Evolutionary conservation across 2,329 filamentous ascomycete genomes (phyloP), one percentile per base, ranked within the genome.

Genomic region (Diaporthe humulicola): DNA sequence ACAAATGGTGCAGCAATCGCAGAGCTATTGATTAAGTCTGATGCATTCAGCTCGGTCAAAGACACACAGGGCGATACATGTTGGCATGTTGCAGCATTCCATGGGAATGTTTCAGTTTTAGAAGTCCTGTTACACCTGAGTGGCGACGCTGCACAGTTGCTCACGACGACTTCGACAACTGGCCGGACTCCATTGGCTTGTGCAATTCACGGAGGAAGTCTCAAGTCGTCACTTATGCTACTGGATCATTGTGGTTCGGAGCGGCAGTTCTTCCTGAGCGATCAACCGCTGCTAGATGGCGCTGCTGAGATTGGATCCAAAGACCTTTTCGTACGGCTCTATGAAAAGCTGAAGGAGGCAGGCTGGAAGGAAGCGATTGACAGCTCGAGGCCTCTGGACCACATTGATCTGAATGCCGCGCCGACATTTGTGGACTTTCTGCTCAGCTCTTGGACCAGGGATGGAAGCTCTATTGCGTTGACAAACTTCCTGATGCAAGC

Each of bases 281-380:
- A 58, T 5, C 0, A 58, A 17, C n/a, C 56, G 25, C 56, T 58
- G 3, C 12, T 58, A n/a, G 12, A 58, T 2, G 1, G 8, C 22
- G 56, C 56, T 38, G 22, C n/a, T 5, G 10, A 22, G 9, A 38
- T 58, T 4, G 56, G 56, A 38, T 58, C 56, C 1, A 10, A 7
- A 1, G 3, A 25, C 12, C 33, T 58, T 0, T 38, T 58, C n/a
- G 2, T 12, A 4, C 56, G 33, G 2, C 56, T 58, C 1, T 0
- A 58, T 4, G 56, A 58, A 5, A 25, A 38, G 12, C 2, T 58
- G 56, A 58, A 58, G 15, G 2, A 38, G 2, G 33, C 33, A 1
- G 17, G 4, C 1, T 19, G 22, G n/a, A 17, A 4, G 0, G 33
- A 25, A 38, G 12, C 22, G 2, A 5, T 17, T 6, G 0, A 25